Base-by-base conservation (phyloP, 177 flowering plant genomes). In the Vitis hybrid region DNA sequence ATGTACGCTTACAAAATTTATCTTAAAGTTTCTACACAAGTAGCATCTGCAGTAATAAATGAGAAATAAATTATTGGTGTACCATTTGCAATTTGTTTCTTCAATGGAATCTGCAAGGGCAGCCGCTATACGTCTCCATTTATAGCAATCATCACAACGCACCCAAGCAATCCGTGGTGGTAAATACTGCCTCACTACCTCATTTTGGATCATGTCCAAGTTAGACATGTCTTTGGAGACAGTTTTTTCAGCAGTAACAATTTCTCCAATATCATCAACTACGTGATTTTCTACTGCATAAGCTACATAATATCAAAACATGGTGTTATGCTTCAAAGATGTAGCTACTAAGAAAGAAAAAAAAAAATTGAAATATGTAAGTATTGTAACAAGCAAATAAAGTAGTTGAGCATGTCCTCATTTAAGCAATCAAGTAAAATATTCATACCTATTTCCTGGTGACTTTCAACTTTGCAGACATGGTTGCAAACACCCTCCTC, bases 71-170 rank as follows among this genome's bases (percentile, higher is more conserved):
- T 60, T 57, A 66, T 26, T 26, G 60, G 10, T 4, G 56, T 86
- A 95, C 99, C 98, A 95, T 75, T 79, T 85, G 80, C 91, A 78
- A 55, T 88, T 78, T 58, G 89, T 86, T 73, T 82, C 87, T 58
- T 84, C 89, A 58, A 95, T 91, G 56, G 72, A 66, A 79, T 92
- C 90, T 26, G 91, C 98, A 74, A 93, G 92, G 15, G 59, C 26
- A 70, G 86, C 90, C 52, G 97, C 79, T 75, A 95, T 95, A 56
- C 97, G 88, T 60, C 99, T 83, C 99, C 99, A 95, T 81, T 95
- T 93, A 14, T 67, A 77, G 75, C 99, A 95, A 75, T 84, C 92
- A 77, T 95, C 99, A 84, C 99, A 95, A 15, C 80, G 74, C 71
- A 91, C 99, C 99, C 99, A 95, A 67, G 99, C 99, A 71, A 67